Percentiles rank a stretch among this genome's conserved stretches.
phyloP scores from a whole-genome alignment of 768 basidiomycete species.

The Russula sp. region DNA sequence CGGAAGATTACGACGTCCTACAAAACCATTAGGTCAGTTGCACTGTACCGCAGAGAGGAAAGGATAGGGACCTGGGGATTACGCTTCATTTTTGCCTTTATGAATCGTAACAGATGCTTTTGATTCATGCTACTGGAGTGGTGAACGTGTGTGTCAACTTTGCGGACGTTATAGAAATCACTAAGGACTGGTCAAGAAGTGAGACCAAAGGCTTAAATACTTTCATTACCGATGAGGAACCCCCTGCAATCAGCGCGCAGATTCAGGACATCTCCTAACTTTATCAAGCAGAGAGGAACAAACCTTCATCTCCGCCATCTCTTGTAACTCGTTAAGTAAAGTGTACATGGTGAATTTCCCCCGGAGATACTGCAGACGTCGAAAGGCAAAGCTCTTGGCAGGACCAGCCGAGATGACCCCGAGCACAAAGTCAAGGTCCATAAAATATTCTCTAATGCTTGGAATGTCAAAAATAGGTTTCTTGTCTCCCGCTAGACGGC shows the following conservation, averaged over 20 bases:
- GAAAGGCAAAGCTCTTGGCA: conserved; percentile 91
- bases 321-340: conserved; percentile 88
- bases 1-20: conserved; percentile 96
- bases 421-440: conserved; percentile 90
- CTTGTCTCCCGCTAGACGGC: conserved; percentile 29
- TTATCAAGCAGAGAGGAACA: conserved; percentile 25
- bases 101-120: conserved; percentile 95
- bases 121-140: conserved; percentile 99
- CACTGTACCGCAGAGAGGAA: not conserved
- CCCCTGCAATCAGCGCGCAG: conserved; percentile 38
- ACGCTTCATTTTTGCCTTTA: conserved; percentile 97
- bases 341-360: conserved; percentile 94
- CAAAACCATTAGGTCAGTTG: not conserved
- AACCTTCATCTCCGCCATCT: conserved; percentile 95
- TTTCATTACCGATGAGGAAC: conserved; percentile 69
- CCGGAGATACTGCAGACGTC: conserved; percentile 82
- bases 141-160: conserved; percentile 98
- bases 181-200: conserved; percentile 36
- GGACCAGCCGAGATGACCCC: conserved; percentile 92
- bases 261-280: not conserved
- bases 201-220: not conserved
- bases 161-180: conserved; percentile 97
- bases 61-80: conserved; percentile 57
- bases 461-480: conserved; percentile 75
- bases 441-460: conserved; percentile 88